Evolutionary conservation across 2,329 filamentous ascomycete species (phyloP), one percentile per base, ranked within the genome.

Genomic region (Canariomyces notabilis): DNA sequence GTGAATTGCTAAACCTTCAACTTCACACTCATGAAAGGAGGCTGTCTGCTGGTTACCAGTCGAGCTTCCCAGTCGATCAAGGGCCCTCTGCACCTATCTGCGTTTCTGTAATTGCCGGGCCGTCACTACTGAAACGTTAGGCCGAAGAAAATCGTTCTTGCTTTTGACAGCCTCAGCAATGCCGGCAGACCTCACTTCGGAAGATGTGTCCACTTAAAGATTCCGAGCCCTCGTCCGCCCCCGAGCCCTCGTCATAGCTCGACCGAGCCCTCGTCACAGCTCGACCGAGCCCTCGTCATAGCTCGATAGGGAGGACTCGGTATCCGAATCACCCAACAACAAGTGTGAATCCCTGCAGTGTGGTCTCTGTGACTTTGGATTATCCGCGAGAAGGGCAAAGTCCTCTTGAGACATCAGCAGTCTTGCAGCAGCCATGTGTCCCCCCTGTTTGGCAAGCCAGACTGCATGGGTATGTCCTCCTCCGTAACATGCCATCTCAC

Each of bases 371-470:
- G 37, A 23, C 3, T 39, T 21, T 6, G 37, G 26, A 21, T 14
- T 6, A 29, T 39, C 37, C 37, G 3, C 18, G 16, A 39, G 37
- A 15, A 21, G 35, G 15, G 37, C 12, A 7, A 39, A 22, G 12
- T 39, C 37, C 8, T 39, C 21, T 39, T 39, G 37, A 39, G 37
- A 39, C 37, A 39, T 39, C 11, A 39, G 37, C 22, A 39, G 37
- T 16, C 37, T 12, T 39, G 37, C 37, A 39, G 37, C 37, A 39
- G 37, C 37, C 37, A 22, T 22, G 36, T 37, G 36, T 22, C 37
- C 37, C 9, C 21, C 37, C 18, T n/a, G 22, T 29, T 39, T 39
- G 8, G 37, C 37, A 39, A 39, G 37, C 37, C 37, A 39, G 19
- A 39, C 37, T 26, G 37, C 21, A 39, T 39, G 37, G 37, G 18